Conservation (phyloP, 805 yeast species). For the Candida gorgasii region DNA sequence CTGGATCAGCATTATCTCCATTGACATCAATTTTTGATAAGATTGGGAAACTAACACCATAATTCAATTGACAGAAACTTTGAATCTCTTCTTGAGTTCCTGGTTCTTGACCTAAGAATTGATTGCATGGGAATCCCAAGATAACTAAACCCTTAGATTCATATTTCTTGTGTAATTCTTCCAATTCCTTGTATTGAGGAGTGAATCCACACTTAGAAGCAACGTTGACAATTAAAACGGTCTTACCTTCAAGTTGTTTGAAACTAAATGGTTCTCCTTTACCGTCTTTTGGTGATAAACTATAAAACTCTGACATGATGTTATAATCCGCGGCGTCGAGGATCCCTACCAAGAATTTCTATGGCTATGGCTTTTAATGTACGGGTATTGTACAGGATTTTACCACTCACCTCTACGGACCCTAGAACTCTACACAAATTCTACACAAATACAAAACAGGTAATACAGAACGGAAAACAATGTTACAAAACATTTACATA, state of each 20-base stretch:
- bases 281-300: constrained; percentile 39
- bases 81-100: constrained; percentile 59
- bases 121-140: constrained; percentile 48
- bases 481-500: background rate
- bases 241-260: constrained; percentile 44
- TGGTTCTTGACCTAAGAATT: constrained; percentile 45
- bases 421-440: too few species aligned
- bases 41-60: constrained; percentile 90
- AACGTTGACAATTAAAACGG: constrained; percentile 46
- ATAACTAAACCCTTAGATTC: constrained; percentile 36
- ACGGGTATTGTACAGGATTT: too few species aligned
- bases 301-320: constrained; percentile 39
- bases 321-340: background rate
- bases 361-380: too few species aligned
- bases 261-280: constrained; percentile 41
- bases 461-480: too few species aligned
- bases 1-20: constrained; percentile 78
- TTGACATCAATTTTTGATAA: constrained; percentile 87
- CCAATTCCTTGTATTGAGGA: constrained; percentile 44
- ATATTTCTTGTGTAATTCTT: constrained; percentile 43
- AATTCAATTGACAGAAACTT: constrained; percentile 72
- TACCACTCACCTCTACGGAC: too few species aligned
- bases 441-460: too few species aligned
- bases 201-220: constrained; percentile 48
- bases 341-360: too few species aligned